Percentiles rank a stretch among this genome's conserved stretches.
Evolutionary conservation across 1,139 yeast genomes (phyloP).

Genomic region (Diutina scorzettiae): DNA sequence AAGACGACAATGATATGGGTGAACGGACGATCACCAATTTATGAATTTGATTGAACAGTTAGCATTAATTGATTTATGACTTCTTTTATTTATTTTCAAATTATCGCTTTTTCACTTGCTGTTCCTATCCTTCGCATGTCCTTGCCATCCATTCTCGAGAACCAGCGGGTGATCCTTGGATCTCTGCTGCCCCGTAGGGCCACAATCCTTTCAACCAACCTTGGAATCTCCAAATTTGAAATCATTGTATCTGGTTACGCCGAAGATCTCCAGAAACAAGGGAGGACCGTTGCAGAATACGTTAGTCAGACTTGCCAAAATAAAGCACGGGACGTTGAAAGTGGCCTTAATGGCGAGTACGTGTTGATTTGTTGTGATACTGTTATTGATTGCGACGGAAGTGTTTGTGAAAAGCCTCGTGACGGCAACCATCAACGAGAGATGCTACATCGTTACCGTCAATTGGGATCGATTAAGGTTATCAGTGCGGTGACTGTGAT

Average conservation of each 20-base stretch:
- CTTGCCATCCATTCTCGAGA: not conserved
- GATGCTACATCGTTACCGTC: slow-evolving; percentile 37
- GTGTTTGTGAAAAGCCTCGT: slow-evolving; percentile 69
- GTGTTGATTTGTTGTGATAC: slow-evolving; percentile 76
- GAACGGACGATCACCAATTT: no score
- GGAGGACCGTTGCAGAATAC: slow-evolving; percentile 43
- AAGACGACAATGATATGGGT: no score
- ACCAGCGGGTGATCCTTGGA: slow-evolving; percentile 43
- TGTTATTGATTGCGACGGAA: slow-evolving; percentile 48
- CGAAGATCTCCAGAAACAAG: slow-evolving; percentile 55
- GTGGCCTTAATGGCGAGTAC: slow-evolving; percentile 15
- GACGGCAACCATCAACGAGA: slow-evolving; percentile 26
- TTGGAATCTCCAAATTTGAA: slow-evolving; percentile 43
- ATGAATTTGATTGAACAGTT: no score
- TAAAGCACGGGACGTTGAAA: slow-evolving; percentile 43
- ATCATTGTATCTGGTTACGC: slow-evolving; percentile 51
- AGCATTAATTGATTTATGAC: no score
- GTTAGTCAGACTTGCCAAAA: slow-evolving; percentile 58
- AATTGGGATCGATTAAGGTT: slow-evolving; percentile 38
- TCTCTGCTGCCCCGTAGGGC: slow-evolving; percentile 75
- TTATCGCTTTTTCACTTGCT: not conserved
- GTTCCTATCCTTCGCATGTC: not conserved
- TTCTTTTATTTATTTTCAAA: no score
- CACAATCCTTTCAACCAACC: slow-evolving; percentile 47
- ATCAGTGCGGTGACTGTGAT: slow-evolving; percentile 55